Evolutionary conservation across 2,329 filamentous ascomycete species (phyloP).

Genomic region (Cytospora schulzeri): DNA sequence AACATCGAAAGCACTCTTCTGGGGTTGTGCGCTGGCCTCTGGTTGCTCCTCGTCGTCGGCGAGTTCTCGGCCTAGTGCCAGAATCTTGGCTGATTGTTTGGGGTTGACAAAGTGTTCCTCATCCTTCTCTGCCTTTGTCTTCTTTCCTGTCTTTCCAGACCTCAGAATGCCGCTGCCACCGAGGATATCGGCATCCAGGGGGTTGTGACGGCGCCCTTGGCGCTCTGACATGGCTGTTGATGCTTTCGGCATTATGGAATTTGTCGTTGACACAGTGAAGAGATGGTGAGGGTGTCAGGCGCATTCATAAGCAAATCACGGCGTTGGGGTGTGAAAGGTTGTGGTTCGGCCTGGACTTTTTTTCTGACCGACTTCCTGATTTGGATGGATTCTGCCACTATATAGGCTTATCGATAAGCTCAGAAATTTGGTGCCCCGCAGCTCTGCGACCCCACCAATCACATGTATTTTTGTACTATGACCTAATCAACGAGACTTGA

Average conservation of each 20-base stretch:
- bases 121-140: constrained; percentile 70
- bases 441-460: constrained; percentile 16
- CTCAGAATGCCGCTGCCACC: constrained; percentile 67
- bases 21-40: constrained; percentile 45
- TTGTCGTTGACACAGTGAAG: background rate
- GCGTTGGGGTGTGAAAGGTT: background rate
- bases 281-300: constrained; percentile 1
- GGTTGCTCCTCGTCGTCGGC: constrained; percentile 73
- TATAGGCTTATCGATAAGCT: constrained; percentile 23
- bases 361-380: constrained; percentile 6
- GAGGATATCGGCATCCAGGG: constrained; percentile 84
- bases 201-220: constrained; percentile 76
- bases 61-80: constrained; percentile 86
- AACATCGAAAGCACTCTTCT: constrained; percentile 74
- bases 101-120: constrained; percentile 80
- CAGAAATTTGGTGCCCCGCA: constrained; percentile 1
- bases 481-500: background rate
- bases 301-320: background rate
- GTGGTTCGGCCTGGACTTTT: constrained; percentile 19
- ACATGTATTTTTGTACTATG: constrained; percentile 14
- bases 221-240: constrained; percentile 58
- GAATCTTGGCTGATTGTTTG: constrained; percentile 83
- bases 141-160: constrained; percentile 30
- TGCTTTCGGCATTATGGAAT: constrained; percentile 74
- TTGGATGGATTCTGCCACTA: constrained; percentile 12